Evolutionary conservation across 768 basidiomycete genomes (phyloP).

Genomic region (Mycena sanguinolenta): DNA sequence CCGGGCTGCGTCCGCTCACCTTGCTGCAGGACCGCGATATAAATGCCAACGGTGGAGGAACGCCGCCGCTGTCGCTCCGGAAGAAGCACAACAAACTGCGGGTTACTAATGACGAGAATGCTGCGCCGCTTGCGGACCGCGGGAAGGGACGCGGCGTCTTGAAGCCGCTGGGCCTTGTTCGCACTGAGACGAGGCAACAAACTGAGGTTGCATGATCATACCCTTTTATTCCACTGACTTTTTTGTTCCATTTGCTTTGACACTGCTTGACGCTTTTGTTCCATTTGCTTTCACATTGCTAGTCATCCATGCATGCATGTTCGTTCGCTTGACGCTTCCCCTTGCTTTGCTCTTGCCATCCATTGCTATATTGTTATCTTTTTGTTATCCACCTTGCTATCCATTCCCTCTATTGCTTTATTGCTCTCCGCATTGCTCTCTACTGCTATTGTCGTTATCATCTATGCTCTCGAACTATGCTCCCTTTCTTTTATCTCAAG

Average conservation of each 20-base stretch:
- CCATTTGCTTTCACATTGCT: constrained; percentile 35
- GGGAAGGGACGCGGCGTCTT: constrained; percentile 58
- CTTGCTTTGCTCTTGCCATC: constrained; percentile 31
- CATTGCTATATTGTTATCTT: constrained; percentile 34
- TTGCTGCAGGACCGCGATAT: constrained; percentile 72
- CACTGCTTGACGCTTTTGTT: constrained; percentile 22
- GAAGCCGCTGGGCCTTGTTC: constrained; percentile 70
- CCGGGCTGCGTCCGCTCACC: constrained; percentile 71
- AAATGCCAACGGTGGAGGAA: constrained; percentile 53
- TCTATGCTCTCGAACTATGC: constrained; percentile 37
- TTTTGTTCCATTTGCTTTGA: constrained; percentile 27
- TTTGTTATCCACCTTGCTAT: constrained; percentile 26
- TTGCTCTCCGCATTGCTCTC: constrained; percentile 32
- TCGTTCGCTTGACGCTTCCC: constrained; percentile 36
- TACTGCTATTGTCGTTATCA: constrained; percentile 28
- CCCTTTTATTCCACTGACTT: constrained; percentile 26
- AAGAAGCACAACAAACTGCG: constrained; percentile 64
- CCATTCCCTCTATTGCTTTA: constrained; percentile 31
- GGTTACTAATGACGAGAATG: constrained; percentile 56
- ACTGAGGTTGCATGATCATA: constrained; percentile 56
- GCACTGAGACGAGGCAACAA: constrained; percentile 66
- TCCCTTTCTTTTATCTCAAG: constrained; percentile 8
- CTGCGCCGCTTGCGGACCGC: constrained; percentile 42
- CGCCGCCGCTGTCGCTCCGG: constrained; percentile 68
- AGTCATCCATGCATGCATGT: constrained; percentile 3